Percentiles rank a stretch among this genome's conserved stretches.
Conservation (phyloP, 108 stramenopile genomes). For the Pelagomonas calceolata region DNA sequence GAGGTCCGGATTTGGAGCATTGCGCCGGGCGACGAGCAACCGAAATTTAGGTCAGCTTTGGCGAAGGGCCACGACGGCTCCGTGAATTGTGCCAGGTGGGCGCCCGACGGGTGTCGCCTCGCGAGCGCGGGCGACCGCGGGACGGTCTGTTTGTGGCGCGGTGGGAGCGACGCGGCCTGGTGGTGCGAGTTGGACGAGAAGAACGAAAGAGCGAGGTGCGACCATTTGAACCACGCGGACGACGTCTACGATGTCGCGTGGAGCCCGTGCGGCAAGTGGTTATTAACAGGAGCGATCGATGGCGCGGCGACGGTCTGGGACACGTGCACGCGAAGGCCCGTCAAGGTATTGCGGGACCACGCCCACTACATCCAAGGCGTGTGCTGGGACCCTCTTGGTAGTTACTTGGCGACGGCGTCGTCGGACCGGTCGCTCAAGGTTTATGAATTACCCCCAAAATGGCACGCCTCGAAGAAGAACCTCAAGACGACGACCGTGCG, state of each 20-base stretch:
- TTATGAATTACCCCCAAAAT: not conserved
- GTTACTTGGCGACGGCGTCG: constrained; percentile 68
- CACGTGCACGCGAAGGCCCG: constrained; percentile 36
- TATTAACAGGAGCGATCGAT: constrained; percentile 61
- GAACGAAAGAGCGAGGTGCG: not conserved
- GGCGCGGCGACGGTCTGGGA: constrained; percentile 48
- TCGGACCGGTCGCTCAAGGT: constrained; percentile 72
- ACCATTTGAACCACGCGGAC: constrained; percentile 5
- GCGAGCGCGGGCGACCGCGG: not conserved
- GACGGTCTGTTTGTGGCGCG: not conserved
- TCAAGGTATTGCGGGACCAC: constrained; percentile 56
- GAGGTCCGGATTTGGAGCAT: not conserved
- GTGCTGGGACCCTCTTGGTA: constrained; percentile 65
- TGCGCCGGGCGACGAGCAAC: not conserved
- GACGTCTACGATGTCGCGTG: constrained; percentile 63
- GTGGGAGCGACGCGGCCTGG: not conserved
- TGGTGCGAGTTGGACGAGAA: not conserved
- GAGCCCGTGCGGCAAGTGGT: constrained; percentile 56
- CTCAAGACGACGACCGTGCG: not conserved
- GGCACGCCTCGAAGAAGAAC: not conserved
- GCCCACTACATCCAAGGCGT: constrained; percentile 75
- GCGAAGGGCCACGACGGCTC: not conserved
- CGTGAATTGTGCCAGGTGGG: not conserved
- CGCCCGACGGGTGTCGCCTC: not conserved
- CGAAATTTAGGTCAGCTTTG: not conserved